Percentiles rank a stretch among this genome's conserved stretches.
phyloP scores from a whole-genome alignment of 768 basidiomycete species.

The Pulveroboletus sp. region DNA sequence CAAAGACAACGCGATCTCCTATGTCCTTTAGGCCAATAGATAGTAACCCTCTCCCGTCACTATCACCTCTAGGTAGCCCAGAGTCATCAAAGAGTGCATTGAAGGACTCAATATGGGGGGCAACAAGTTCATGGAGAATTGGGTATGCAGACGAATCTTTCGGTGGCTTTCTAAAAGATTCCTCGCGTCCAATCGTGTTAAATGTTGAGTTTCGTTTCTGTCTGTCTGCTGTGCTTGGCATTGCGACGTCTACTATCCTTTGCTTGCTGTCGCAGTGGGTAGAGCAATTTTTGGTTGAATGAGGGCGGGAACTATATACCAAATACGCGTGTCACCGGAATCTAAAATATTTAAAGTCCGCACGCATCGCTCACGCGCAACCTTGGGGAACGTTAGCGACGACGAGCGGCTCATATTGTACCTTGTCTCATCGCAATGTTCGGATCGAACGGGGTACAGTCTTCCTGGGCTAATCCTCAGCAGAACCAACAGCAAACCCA shows the following conservation, averaged over 20 bases:
- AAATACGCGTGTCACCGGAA: constrained; percentile 20
- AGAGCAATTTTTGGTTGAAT: constrained; percentile 11
- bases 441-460: constrained; percentile 43
- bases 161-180: constrained; percentile 71
- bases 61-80: constrained; percentile 67
- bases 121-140: constrained; percentile 87
- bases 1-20: constrained; percentile 89
- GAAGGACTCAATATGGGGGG: constrained; percentile 94
- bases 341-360: constrained; percentile 15
- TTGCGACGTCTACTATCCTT: constrained; percentile 20
- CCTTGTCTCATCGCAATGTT: constrained; percentile 49
- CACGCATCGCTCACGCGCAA: constrained; percentile 9
- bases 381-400: constrained; percentile 19
- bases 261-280: not conserved
- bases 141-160: constrained; percentile 63
- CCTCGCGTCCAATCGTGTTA: constrained; percentile 76
- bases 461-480: constrained; percentile 65
- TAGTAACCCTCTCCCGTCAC: constrained; percentile 75
- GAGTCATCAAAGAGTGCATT: constrained; percentile 95
- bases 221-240: constrained; percentile 47
- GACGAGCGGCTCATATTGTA: constrained; percentile 18
- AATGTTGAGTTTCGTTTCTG: constrained; percentile 54
- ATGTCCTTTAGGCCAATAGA: constrained; percentile 78
- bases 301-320: constrained; percentile 23
- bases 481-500: constrained; percentile 56